Evolutionary conservation across 2,329 filamentous ascomycete species (phyloP).

Genomic region (Ceratocystis diversiconidia): DNA sequence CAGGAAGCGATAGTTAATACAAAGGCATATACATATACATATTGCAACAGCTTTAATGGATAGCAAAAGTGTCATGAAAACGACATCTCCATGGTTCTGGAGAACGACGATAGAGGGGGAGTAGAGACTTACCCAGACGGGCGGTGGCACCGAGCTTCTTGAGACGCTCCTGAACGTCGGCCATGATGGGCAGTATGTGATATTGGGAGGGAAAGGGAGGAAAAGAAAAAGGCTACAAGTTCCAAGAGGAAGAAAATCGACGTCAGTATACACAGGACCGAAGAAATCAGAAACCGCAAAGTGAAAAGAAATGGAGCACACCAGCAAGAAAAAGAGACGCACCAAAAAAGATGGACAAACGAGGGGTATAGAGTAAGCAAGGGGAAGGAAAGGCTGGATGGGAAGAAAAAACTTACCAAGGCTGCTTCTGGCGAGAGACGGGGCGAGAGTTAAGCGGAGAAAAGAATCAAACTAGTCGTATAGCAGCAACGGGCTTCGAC

Average conservation of each 20-base stretch:
- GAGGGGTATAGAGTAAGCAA: constrained; percentile 6
- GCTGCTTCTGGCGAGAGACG: constrained; percentile 11
- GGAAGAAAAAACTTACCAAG: constrained; percentile 14
- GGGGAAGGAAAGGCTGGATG: not conserved
- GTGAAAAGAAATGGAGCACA: constrained; percentile 19
- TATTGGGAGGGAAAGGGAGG: constrained; percentile 20
- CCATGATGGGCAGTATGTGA: constrained; percentile 31
- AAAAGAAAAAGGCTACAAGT: constrained; percentile 16
- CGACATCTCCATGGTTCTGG: not conserved
- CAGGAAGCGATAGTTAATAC: constrained; percentile 19
- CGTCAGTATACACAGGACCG: constrained; percentile 23
- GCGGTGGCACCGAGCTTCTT: constrained; percentile 43
- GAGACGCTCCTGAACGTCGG: constrained; percentile 43
- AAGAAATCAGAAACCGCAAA: constrained; percentile 20
- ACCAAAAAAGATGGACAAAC: constrained; percentile 9
- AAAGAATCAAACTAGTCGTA: constrained; percentile 4
- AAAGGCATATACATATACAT: constrained; percentile 16
- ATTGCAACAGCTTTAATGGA: not conserved
- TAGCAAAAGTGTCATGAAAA: not conserved
- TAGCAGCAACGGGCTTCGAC: constrained; percentile 8
- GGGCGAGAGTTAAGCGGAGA: constrained; percentile 10
- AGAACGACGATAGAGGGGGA: constrained; percentile 7
- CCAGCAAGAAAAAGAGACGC: constrained; percentile 1
- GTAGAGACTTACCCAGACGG: constrained; percentile 50
- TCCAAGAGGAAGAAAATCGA: constrained; percentile 21